phyloP scores from a whole-genome alignment of 2,329 filamentous ascomycete species.

The Hymenoscyphus infarciens region DNA sequence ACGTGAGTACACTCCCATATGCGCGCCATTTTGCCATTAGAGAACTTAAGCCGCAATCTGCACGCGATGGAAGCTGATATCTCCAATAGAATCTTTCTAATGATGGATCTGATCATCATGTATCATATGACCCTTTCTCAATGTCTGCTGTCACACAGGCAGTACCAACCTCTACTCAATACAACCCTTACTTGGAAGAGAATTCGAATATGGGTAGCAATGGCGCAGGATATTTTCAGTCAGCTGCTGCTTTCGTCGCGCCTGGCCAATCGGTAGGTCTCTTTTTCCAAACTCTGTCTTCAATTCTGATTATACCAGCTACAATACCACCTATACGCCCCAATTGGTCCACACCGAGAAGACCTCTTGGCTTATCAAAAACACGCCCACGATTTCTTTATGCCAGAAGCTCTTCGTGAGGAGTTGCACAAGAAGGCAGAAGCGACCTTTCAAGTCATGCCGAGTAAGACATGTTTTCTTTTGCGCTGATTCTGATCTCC shows the following conservation, averaged over 20 bases:
- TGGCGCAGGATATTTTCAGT: constrained; percentile 63
- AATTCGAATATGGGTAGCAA: constrained; percentile 50
- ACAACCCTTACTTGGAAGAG: constrained; percentile 78
- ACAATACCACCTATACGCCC: constrained; percentile 91
- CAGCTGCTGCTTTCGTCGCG: constrained; percentile 49
- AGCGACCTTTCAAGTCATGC: constrained; percentile 78
- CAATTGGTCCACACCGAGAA: constrained; percentile 76
- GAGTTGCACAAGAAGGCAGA: constrained; percentile 87
- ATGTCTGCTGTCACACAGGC: constrained; percentile 53
- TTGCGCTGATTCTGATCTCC: background rate
- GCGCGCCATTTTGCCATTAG: background rate
- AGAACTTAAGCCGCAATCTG: background rate
- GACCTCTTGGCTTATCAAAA: constrained; percentile 82
- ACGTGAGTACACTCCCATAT: background rate
- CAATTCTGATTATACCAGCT: constrained; percentile 47
- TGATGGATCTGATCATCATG: constrained; percentile 48
- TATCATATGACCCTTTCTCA: constrained; percentile 61
- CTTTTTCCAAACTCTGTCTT: background rate
- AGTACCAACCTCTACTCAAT: constrained; percentile 47
- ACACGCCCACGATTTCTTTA: constrained; percentile 85
- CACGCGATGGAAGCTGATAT: background rate
- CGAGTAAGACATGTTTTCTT: constrained; percentile 51
- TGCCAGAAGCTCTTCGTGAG: constrained; percentile 81
- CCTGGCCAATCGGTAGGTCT: constrained; percentile 56
- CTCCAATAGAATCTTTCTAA: constrained; percentile 36